phyloP scores from a whole-genome alignment of 371 early-diverging fungal genomes.

The Mortierella polycephala region DNA sequence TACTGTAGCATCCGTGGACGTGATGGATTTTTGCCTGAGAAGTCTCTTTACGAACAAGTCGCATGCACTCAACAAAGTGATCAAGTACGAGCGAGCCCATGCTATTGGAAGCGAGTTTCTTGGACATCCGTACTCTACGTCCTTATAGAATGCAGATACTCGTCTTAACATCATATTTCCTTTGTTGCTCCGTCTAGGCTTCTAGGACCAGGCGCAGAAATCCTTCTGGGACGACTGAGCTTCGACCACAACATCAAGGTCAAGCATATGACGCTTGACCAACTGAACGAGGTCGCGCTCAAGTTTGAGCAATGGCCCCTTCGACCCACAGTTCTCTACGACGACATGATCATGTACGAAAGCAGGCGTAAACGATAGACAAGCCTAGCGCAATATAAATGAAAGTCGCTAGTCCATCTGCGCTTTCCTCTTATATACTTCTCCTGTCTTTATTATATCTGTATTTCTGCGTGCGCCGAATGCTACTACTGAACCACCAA shows the following conservation, averaged over 20 bases:
- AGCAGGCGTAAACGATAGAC: slow-evolving; percentile 26
- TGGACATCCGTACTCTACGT: no score
- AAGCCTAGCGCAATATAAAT: no score
- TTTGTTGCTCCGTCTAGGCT: slow-evolving; percentile 48
- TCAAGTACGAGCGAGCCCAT: slow-evolving; percentile 59
- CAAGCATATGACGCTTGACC: slow-evolving; percentile 63
- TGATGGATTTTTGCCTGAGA: slow-evolving; percentile 66
- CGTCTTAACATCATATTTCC: background rate
- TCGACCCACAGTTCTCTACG: slow-evolving; percentile 63
- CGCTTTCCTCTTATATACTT: no score
- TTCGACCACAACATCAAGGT: slow-evolving; percentile 61
- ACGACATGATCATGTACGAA: slow-evolving; percentile 56
- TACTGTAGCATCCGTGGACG: slow-evolving; percentile 63
- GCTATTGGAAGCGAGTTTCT: background rate
- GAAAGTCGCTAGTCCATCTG: no score
- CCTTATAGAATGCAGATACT: no score
- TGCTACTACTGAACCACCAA: no score
- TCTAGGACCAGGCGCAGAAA: slow-evolving; percentile 73
- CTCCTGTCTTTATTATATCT: no score
- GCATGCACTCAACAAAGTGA: slow-evolving; percentile 58
- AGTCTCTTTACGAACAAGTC: slow-evolving; percentile 60
- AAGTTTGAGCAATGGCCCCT: slow-evolving; percentile 75
- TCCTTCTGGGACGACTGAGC: slow-evolving; percentile 62
- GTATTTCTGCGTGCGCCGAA: no score
- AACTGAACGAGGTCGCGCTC: slow-evolving; percentile 65